Evolutionary conservation across 129 eudicot genomes (phyloP), one percentile per base, ranked within the genome.

Genomic region (Scalesia atractyloides): DNA sequence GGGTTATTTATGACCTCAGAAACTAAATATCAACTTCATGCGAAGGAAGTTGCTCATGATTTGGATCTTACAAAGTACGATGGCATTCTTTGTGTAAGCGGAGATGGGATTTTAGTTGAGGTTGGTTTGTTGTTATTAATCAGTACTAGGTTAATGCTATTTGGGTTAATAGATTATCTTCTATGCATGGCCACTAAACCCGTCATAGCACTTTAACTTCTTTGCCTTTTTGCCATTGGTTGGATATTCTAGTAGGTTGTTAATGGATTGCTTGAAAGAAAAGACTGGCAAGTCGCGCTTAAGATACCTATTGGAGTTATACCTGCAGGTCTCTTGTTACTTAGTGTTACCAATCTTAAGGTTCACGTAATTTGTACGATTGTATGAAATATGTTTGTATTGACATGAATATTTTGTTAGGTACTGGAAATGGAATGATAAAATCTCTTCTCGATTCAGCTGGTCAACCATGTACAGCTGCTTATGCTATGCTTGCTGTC

Each of bases 371-470:
- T 2, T 56, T 9, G 62, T 56, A 56, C 20, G 33, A 10, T 20
- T 20, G 33, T 60, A 60, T 60, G 61, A 12, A 54, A 30, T 30
- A 30, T 30, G 34, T 30, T 30, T 30, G 34, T 9, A 57, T 49
- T 19, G 19, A 50, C 66, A 11, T 60, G 64, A 76, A 15, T 48
- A 56, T 20, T 70, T 66, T n/a, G 39, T 73, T 83, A 33, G 98
- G 98, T 68, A 93, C 98, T 58, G 96, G 96, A 72, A 90, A 94
- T 81, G 98, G 98, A 66, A 88, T 94, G 98, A 90, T 75, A 72
- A 94, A 90, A 80, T 90, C 98, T 50, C 95, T 94, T 76, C 81
- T 93, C 43, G 91, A 93, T 86, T 84, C 91, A 0, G 95, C 83
- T 84, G 96, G 97, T 76, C 76, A 85, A 70, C 96, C 98, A 19